Base-by-base conservation (phyloP, 1,284 basidiomycete genomes). In the Apiotrichum domesticum region DNA sequence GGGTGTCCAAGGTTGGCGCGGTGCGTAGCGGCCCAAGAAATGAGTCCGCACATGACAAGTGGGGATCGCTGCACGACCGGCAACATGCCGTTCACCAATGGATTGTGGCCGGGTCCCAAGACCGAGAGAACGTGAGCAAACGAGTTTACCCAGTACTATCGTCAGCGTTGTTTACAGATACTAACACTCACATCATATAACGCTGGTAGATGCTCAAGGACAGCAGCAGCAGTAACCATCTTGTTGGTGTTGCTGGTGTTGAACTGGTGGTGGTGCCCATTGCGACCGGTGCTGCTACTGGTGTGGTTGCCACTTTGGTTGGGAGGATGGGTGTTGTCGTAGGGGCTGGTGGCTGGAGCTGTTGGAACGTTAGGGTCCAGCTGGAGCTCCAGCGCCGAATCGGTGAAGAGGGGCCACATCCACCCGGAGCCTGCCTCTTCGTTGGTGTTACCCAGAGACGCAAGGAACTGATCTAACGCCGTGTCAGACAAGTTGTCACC, bases 21-120 rank as follows among this genome's bases (percentile, higher is more conserved):
- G 46, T 67, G 66, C 3, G 62, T 65, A 6, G 66, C 67, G 0
- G 67, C 66, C 67, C 67, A 69, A 6, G 64, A 66, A 42, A 69
- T 62, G 4, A 69, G 55, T 3, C 66, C 67, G 51, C 65, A 67
- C 37, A 69, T 59, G 37, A 69, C 62, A 3, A 69, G 48, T 2
- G 64, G 67, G 10, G 66, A 67, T 6, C 58, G 64, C 46, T 63
- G 59, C 5, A 63, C 63, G 8, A 67, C 57, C 0, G 67, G 67
- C 13, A 66, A 42, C 43, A 69, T 61, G 41, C 57, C 58, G 46
- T 64, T 59, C 21, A 63, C 56, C 29, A 65, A 57, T 0, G 63
- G 59, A 55, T 67, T 67, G 32, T 65, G 62, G 1, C 62, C 63
- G 0, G 65, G 65, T 6, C 64, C 65, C 6, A 69, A 61, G 9